Evolutionary conservation across 179 eudicot species (phyloP).

Genomic region (Patellifolia procumbens): DNA sequence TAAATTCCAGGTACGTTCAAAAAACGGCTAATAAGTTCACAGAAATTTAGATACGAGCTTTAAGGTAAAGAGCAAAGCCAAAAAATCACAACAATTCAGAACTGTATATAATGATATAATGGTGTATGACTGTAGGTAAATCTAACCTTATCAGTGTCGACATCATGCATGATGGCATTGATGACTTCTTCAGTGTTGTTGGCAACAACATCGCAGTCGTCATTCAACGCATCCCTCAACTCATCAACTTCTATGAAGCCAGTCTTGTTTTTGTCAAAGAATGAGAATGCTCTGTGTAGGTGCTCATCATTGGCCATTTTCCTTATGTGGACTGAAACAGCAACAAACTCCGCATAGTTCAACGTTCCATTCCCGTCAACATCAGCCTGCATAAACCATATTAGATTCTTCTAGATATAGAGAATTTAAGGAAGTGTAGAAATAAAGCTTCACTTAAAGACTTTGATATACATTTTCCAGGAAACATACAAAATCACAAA

Average conservation of each 20-base stretch:
- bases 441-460: background rate
- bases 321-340: slow-evolving; percentile 63
- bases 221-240: slow-evolving; percentile 58
- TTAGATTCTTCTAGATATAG: background rate
- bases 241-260: slow-evolving; percentile 77
- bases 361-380: slow-evolving; percentile 67
- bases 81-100: background rate
- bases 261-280: slow-evolving; percentile 64
- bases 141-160: slow-evolving; percentile 53
- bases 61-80: background rate
- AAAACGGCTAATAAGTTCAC: background rate
- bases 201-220: slow-evolving; percentile 48
- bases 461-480: background rate
- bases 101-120: background rate
- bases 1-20: background rate
- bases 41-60: background rate
- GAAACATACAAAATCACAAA: background rate
- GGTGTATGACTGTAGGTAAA: background rate
- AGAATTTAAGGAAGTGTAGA: background rate
- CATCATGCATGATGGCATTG: slow-evolving; percentile 75
- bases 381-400: slow-evolving; percentile 53
- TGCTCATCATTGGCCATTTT: slow-evolving; percentile 84
- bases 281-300: slow-evolving; percentile 64
- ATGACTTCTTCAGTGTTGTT: slow-evolving; percentile 65
- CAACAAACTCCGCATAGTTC: slow-evolving; percentile 68